phyloP scores from a whole-genome alignment of 345 rosid species.

The Cochlearia excelsa region DNA sequence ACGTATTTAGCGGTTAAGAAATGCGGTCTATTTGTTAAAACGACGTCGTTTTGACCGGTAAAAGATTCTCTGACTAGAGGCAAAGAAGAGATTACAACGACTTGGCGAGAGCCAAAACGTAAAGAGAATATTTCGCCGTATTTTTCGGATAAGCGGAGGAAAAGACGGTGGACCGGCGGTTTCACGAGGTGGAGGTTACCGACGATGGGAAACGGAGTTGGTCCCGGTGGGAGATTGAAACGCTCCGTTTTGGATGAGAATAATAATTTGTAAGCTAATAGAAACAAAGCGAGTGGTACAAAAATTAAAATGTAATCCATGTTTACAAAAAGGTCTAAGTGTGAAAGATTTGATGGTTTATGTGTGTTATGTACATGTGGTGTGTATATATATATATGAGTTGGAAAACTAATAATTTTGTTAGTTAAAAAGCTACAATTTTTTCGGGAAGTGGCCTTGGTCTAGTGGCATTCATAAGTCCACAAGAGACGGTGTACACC shows the following conservation, averaged over 20 bases:
- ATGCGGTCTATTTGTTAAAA: conserved; percentile 49
- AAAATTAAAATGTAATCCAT: conserved; percentile 17
- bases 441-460: no score
- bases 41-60: conserved; percentile 43
- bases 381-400: conserved; percentile 8
- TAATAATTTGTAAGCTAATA: conserved; percentile 18
- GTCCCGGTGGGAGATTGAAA: conserved; percentile 45
- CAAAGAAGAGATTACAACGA: conserved; percentile 47
- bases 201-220: conserved; percentile 45
- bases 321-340: neutral
- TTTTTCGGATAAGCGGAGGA: conserved; percentile 30
- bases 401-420: neutral
- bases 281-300: conserved; percentile 9
- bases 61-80: conserved; percentile 46
- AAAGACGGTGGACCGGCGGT: conserved; percentile 37
- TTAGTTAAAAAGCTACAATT: no score
- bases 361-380: neutral
- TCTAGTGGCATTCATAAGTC: no score
- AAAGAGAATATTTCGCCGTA: conserved; percentile 46
- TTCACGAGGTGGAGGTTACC: conserved; percentile 49
- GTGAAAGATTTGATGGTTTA: neutral
- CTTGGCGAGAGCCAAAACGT: conserved; percentile 35
- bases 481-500: no score
- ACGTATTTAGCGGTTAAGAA: conserved; percentile 38
- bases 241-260: conserved; percentile 14